Percentiles rank a stretch among this genome's conserved stretches.
Evolutionary conservation across 257 asterid genomes (phyloP).

Genomic region (Ehretia macrophylla): DNA sequence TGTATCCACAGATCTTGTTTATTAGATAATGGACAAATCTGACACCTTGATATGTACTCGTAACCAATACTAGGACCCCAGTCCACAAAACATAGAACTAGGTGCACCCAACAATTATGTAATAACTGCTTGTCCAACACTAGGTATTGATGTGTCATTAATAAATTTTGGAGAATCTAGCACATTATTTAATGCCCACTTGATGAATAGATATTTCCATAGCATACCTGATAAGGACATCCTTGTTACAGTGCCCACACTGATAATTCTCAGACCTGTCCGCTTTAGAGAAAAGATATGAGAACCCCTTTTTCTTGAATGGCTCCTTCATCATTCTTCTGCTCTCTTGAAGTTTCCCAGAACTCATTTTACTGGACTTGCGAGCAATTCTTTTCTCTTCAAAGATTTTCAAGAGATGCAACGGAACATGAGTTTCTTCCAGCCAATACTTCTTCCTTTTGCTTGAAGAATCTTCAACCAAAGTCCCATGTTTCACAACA

Average conservation of each 20-base stretch:
- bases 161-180: not conserved
- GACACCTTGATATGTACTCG: too few species aligned
- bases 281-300: constrained; percentile 73
- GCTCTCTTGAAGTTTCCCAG: constrained; percentile 40
- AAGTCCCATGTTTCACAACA: constrained; percentile 65
- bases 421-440: constrained; percentile 80
- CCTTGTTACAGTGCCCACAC: constrained; percentile 78
- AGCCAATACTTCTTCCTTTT: constrained; percentile 85
- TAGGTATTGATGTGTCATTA: not conserved
- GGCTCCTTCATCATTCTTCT: constrained; percentile 29
- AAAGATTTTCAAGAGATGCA: constrained; percentile 73
- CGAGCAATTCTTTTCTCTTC: constrained; percentile 86
- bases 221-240: constrained; percentile 65
- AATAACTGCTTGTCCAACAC: not conserved
- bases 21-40: not conserved
- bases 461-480: constrained; percentile 54
- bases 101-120: not conserved
- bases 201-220: constrained; percentile 11
- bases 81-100: not conserved
- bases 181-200: constrained; percentile 4
- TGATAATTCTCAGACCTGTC: constrained; percentile 52
- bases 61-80: too few species aligned
- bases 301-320: constrained; percentile 56
- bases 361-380: constrained; percentile 46
- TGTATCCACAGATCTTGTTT: not conserved